Conservation (phyloP, 345 rosid genomes). For the Arabidopsis thaliana region DNA sequence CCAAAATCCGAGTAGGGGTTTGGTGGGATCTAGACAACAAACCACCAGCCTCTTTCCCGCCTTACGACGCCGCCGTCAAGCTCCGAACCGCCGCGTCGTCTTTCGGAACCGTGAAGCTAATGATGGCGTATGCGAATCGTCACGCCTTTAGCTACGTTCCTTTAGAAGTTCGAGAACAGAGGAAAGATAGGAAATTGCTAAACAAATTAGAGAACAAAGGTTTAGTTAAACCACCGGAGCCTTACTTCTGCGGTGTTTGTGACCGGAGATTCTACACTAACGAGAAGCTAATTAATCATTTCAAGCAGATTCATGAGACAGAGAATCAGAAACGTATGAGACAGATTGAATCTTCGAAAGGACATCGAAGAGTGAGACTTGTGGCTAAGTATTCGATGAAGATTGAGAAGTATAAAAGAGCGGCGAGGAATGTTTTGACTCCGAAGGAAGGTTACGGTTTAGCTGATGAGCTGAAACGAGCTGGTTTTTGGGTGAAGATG, state of each 20-base stretch:
- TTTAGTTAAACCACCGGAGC: conserved; percentile 59
- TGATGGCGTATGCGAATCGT: conserved; percentile 75
- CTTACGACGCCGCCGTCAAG: conserved; percentile 74
- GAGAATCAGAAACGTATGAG: conserved; percentile 80
- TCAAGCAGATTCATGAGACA: conserved; percentile 79
- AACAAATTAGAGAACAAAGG: conserved; percentile 70
- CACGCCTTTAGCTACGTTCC: conserved; percentile 74
- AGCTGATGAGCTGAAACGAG: conserved; percentile 74
- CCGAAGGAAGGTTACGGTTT: conserved; percentile 77
- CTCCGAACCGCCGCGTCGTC: conserved; percentile 66
- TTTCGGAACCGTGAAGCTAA: conserved; percentile 62
- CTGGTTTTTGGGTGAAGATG: conserved; percentile 70
- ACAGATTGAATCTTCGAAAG: conserved; percentile 82
- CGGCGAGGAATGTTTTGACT: conserved; percentile 57
- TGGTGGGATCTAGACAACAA: conserved; percentile 95
- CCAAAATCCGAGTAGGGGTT: conserved; percentile 57
- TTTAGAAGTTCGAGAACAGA: conserved; percentile 56
- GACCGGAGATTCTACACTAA: conserved; percentile 74
- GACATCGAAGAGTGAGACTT: conserved; percentile 73
- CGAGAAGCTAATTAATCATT: conserved; percentile 75
- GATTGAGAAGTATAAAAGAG: conserved; percentile 79
- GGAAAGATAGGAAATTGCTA: conserved; percentile 60
- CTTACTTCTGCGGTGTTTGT: conserved; percentile 73
- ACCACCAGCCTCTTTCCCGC: conserved; percentile 70
- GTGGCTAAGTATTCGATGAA: conserved; percentile 76